Evolutionary conservation across 768 basidiomycete species (phyloP).

Genomic region (Kwoniella newhampshirensis): DNA sequence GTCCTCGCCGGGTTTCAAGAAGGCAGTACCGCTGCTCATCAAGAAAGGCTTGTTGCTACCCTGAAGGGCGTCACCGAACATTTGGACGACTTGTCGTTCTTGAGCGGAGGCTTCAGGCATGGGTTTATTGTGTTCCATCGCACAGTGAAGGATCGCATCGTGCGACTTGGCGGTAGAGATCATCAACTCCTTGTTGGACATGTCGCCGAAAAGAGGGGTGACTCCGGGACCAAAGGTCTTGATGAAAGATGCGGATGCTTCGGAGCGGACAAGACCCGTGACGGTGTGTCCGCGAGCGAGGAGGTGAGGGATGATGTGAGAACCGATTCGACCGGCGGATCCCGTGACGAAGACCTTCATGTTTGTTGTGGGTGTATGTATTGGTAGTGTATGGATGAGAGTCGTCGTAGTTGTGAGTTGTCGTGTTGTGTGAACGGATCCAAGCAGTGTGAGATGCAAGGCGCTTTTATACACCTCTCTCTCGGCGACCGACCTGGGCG

Average conservation of each 20-base stretch:
- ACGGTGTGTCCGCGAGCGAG: slow-evolving; percentile 23
- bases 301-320: slow-evolving; percentile 12
- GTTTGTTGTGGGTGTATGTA: neutral
- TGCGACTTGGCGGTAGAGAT: slow-evolving; percentile 6
- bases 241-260: slow-evolving; percentile 3
- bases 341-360: slow-evolving; percentile 1
- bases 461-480: no score
- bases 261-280: slow-evolving; percentile 25
- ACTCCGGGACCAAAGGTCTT: slow-evolving; percentile 8
- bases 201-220: slow-evolving; percentile 8
- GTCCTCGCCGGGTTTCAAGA: neutral
- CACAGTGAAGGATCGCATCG: slow-evolving; percentile 25
- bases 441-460: no score
- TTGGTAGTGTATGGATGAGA: no score
- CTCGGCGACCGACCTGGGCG: no score
- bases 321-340: slow-evolving; percentile 16
- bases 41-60: slow-evolving; percentile 16
- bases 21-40: slow-evolving; percentile 7
- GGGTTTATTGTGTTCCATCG: slow-evolving; percentile 2
- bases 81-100: slow-evolving; percentile 8
- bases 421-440: no score
- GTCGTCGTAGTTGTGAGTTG: no score
- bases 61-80: slow-evolving; percentile 13
- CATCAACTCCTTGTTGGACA: slow-evolving; percentile 16
- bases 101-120: neutral